Conservation (phyloP, 257 asterid species). For the Nicotiana attenuata region DNA sequence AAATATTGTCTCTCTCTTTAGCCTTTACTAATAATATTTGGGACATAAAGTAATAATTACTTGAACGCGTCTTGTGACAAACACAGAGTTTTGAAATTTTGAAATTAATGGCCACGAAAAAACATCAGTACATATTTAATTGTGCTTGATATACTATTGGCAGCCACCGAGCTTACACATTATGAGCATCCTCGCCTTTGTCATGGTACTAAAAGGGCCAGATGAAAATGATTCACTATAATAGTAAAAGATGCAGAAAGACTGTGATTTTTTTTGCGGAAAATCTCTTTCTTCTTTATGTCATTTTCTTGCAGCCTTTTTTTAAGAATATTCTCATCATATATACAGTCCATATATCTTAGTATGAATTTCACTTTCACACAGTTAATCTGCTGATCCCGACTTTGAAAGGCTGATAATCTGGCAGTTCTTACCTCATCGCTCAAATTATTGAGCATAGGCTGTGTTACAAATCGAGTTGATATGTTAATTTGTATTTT, state of each 20-base stretch:
- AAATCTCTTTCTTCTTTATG: conserved; percentile 3
- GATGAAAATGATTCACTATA: neutral
- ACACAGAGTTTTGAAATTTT: too few species aligned
- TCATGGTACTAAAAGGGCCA: conserved; percentile 7
- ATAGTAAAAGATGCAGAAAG: neutral
- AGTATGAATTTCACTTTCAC: neutral
- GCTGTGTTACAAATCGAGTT: too few species aligned
- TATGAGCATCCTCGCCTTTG: conserved; percentile 13
- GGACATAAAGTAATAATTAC: neutral
- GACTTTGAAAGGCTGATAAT: neutral
- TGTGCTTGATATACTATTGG: neutral
- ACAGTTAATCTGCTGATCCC: neutral
- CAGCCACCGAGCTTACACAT: conserved; percentile 8
- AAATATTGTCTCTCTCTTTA: too few species aligned
- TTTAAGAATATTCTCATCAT: neutral
- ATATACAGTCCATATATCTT: neutral
- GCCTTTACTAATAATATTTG: too few species aligned
- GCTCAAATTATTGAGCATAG: too few species aligned
- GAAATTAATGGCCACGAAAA: neutral
- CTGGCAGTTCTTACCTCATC: neutral
- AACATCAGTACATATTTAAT: neutral
- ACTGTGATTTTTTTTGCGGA: neutral
- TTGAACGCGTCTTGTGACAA: too few species aligned
- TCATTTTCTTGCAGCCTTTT: conserved; percentile 24
- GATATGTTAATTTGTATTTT: too few species aligned